phyloP scores from a whole-genome alignment of 208 protist genomes.

The Acanthamoeba sp. region DNA sequence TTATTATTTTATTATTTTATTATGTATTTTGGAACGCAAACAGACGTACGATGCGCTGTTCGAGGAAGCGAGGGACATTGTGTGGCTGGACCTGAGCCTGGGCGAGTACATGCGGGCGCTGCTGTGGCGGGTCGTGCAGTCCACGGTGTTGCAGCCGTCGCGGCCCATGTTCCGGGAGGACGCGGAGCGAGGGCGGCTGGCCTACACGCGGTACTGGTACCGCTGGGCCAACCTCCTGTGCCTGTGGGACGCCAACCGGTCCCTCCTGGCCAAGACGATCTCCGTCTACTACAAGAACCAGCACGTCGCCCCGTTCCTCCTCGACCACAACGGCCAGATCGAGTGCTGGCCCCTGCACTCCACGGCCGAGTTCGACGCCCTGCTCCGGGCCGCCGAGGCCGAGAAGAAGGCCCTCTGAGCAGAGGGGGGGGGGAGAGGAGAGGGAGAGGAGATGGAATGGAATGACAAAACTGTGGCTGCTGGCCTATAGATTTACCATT shows the following conservation, averaged over 20 bases:
- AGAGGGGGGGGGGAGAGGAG: neutral
- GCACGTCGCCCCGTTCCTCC: neutral
- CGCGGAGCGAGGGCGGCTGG: neutral
- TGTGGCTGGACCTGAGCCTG: constrained; percentile 28
- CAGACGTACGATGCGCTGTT: constrained; percentile 54
- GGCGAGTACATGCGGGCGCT: neutral
- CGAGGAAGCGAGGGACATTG: constrained; percentile 24
- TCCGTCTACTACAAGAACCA: constrained; percentile 63
- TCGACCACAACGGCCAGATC: constrained; percentile 56
- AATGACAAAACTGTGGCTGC: neutral
- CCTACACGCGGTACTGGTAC: constrained; percentile 31
- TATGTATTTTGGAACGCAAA: no score
- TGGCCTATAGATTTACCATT: neutral
- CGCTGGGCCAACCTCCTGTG: neutral
- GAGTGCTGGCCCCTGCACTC: constrained; percentile 34
- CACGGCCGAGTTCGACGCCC: neutral
- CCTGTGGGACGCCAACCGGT: constrained; percentile 31
- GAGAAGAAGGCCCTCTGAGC: constrained; percentile 17
- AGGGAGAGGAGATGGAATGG: neutral
- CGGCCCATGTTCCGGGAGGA: constrained; percentile 43
- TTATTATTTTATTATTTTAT: neutral
- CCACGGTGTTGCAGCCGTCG: neutral
- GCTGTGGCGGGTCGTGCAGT: neutral
- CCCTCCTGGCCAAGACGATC: constrained; percentile 57
- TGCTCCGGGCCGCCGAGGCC: neutral